Conservation (phyloP, 768 basidiomycete species). For the Aureoboletus auriporus region DNA sequence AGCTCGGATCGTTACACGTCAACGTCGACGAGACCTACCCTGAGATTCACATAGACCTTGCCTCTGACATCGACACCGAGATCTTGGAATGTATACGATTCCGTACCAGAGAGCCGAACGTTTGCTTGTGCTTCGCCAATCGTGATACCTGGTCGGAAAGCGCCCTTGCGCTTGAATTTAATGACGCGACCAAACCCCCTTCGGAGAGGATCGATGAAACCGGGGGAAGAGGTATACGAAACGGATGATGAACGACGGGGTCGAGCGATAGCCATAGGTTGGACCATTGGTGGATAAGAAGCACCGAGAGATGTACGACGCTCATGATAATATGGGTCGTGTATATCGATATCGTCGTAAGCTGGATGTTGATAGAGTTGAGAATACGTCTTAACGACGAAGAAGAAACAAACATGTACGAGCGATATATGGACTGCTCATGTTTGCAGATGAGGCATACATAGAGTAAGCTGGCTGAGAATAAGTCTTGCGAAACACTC, state of each 20-base stretch:
- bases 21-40: slow-evolving; percentile 38
- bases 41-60: slow-evolving; percentile 58
- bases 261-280: slow-evolving; percentile 19
- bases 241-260: slow-evolving; percentile 38
- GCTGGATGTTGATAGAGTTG: slow-evolving; percentile 28
- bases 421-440: slow-evolving; percentile 39
- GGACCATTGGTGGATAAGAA: slow-evolving; percentile 20
- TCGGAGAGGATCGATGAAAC: slow-evolving; percentile 42
- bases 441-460: slow-evolving; percentile 29
- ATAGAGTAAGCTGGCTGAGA: slow-evolving; percentile 44
- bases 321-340: slow-evolving; percentile 47
- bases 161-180: slow-evolving; percentile 73
- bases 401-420: slow-evolving; percentile 35
- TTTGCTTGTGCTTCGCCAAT: slow-evolving; percentile 68
- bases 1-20: background rate
- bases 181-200: slow-evolving; percentile 49
- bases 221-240: slow-evolving; percentile 35
- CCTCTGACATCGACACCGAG: slow-evolving; percentile 59
- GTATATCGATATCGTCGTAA: slow-evolving; percentile 51
- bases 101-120: slow-evolving; percentile 54
- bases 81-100: slow-evolving; percentile 61
- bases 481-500: slow-evolving; percentile 29
- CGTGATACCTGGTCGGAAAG: slow-evolving; percentile 59
- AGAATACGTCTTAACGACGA: background rate
- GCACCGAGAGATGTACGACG: slow-evolving; percentile 16